A percentile compares a stretch with the other conserved stretches of the same genome.
phyloP scores from a whole-genome alignment of 2,329 filamentous ascomycete species.

The Ceratocystis eucalypticola region DNA sequence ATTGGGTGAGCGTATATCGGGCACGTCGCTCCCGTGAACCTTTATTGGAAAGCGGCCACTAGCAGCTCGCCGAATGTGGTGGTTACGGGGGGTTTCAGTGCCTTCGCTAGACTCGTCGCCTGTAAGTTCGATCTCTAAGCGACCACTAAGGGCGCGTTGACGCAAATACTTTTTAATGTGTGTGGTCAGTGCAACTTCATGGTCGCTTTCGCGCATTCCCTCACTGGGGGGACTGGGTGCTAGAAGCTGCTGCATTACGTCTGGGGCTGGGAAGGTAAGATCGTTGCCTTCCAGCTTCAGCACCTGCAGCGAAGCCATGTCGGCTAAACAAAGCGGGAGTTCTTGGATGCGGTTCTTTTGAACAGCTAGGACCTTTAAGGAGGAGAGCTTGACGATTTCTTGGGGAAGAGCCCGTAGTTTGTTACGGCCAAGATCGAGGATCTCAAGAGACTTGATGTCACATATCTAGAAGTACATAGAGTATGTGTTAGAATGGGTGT shows the following conservation, averaged over 20 bases:
- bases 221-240: conserved; percentile 43
- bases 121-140: conserved; percentile 41
- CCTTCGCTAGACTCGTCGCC: conserved; percentile 57
- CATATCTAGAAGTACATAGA: conserved; percentile 48
- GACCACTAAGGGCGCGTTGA: conserved; percentile 38
- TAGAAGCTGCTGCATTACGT: conserved; percentile 46
- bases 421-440: conserved; percentile 83
- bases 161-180: conserved; percentile 49
- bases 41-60: conserved; percentile 56
- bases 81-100: conserved; percentile 64
- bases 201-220: conserved; percentile 49
- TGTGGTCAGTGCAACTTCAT: conserved; percentile 45
- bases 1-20: conserved; percentile 55
- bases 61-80: conserved; percentile 47
- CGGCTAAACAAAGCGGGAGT: conserved; percentile 68
- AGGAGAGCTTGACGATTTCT: conserved; percentile 67
- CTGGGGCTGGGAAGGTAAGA: conserved; percentile 62
- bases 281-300: conserved; percentile 85
- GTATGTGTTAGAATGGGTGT: background rate
- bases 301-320: conserved; percentile 80
- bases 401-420: conserved; percentile 64
- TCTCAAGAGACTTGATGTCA: conserved; percentile 74
- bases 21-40: conserved; percentile 58
- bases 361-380: conserved; percentile 77
- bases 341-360: conserved; percentile 78